Evolutionary conservation across 345 rosid genomes (phyloP), one percentile per base, ranked within the genome.

Genomic region (Mangifera indica): DNA sequence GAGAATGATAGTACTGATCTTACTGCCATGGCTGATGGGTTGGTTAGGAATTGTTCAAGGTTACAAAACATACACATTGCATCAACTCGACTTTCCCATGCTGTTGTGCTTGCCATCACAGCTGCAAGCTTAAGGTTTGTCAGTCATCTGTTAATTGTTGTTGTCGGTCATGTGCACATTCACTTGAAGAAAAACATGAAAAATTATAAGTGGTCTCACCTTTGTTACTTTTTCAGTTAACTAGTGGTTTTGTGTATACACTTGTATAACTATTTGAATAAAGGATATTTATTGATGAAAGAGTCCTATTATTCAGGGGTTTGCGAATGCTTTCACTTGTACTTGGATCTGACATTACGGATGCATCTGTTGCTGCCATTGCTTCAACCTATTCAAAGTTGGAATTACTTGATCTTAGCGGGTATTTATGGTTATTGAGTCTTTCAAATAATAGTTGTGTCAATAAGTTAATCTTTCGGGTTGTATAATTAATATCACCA

Each of bases 351-450:
- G 93, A 83, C 56, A 93, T 96, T 75, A 89, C 88, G 0, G 99
- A 96, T 84, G 98, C 91, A 63, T 93, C 99, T 62, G 96, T 93
- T 69, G 94, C 94, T 78, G 95, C 97, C 66, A 91, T 96, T 78
- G 84, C 94, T 52, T 88, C 94, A 63, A 84, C 86, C 79, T 93
- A 78, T 77, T 81, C 90, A 60, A 87, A 84, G 60, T 76, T 96
- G 76, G 98, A 96, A 78, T 77, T 91, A 64, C 99, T 96, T 73
- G 99, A 96, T 86, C 84, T 96, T 57, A 93, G 98, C 78, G 99
- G 98, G 99, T 96, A 87, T 74, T 86, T 68, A 63, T 62, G 26
- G 25, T 51, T 52, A 54, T 68, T 66, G 68, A 55, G 52, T 67
- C 57, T 58, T 70, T 10, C 32, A 25, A 52, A 26, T 65, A 20